Conservation (phyloP, 495 filamentous ascomycete species). For the Penicillium parvum region DNA sequence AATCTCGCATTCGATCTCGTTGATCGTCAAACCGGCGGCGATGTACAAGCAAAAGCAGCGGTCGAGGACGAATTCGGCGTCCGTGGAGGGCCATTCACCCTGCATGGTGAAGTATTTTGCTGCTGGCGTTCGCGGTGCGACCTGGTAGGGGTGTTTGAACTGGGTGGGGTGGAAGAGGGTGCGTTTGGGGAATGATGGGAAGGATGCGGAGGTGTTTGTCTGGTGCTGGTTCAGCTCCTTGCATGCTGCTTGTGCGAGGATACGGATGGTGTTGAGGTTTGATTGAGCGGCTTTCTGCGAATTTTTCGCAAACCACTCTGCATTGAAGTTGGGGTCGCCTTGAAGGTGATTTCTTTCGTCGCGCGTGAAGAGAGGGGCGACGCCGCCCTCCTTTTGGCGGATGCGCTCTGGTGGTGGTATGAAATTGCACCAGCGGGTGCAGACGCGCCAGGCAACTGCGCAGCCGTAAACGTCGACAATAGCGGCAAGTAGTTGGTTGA, state of each 20-base stretch:
- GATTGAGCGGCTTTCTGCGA: too few relatives aligned
- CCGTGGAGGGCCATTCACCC: slow-evolving; percentile 6
- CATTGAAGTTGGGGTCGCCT: slow-evolving; percentile 30
- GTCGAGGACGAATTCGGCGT: slow-evolving; percentile 25
- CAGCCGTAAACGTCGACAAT: slow-evolving; percentile 46
- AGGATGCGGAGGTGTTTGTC: neutral
- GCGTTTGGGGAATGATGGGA: neutral
- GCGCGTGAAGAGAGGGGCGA: slow-evolving; percentile 22
- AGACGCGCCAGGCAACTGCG: slow-evolving; percentile 35
- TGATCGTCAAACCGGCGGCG: slow-evolving; percentile 22
- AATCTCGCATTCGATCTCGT: slow-evolving; percentile 35
- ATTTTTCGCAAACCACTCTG: too few relatives aligned
- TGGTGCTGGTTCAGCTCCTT: slow-evolving; percentile 22
- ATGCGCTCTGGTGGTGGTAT: slow-evolving; percentile 12
- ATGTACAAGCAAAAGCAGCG: slow-evolving; percentile 37
- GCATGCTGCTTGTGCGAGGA: slow-evolving; percentile 35
- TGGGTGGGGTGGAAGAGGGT: slow-evolving; percentile 2
- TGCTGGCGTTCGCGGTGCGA: neutral
- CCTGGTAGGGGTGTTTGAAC: neutral
- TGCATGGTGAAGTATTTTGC: neutral
- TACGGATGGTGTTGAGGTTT: slow-evolving; percentile 39
- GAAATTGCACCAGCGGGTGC: slow-evolving; percentile 40
- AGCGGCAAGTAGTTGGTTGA: slow-evolving; percentile 46
- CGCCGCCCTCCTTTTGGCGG: slow-evolving; percentile 30
- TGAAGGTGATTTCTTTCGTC: slow-evolving; percentile 15